phyloP scores from a whole-genome alignment of 2,329 filamentous ascomycete species.

The Geosmithia putterillii region DNA sequence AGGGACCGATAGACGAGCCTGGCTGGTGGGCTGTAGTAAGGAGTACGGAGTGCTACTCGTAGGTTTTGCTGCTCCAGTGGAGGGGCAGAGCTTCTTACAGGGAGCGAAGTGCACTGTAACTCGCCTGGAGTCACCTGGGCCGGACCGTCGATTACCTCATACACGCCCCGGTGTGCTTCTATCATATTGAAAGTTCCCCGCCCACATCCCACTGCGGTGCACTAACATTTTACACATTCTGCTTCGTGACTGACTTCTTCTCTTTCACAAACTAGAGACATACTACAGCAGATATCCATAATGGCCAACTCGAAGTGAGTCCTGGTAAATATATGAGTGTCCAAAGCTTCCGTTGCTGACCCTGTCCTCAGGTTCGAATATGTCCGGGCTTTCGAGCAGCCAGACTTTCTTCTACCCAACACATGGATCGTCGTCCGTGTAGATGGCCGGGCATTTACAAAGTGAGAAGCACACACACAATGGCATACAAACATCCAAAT shows the following conservation, averaged over 20 bases:
- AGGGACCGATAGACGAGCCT: no score
- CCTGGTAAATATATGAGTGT: neutral
- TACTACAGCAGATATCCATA: neutral
- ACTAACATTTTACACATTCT: constrained; percentile 14
- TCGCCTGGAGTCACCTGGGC: no score
- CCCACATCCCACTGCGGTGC: constrained; percentile 7
- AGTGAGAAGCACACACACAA: constrained; percentile 48
- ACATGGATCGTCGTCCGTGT: constrained; percentile 94
- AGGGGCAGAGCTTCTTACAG: no score
- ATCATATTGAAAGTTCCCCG: constrained; percentile 5
- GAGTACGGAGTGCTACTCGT: no score
- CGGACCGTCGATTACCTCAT: neutral
- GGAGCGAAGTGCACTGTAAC: no score
- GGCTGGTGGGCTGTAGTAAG: no score
- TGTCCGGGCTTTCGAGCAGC: constrained; percentile 78
- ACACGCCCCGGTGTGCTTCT: constrained; percentile 2
- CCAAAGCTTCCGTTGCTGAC: constrained; percentile 3
- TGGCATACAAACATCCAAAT: neutral
- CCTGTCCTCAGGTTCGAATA: constrained; percentile 57
- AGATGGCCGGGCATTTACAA: constrained; percentile 90
- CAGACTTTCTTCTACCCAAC: constrained; percentile 69
- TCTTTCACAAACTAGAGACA: neutral
- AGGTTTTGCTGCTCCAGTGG: no score
- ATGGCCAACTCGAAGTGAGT: constrained; percentile 46
- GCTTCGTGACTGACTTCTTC: no score